phyloP scores from a whole-genome alignment of 164 flowering plant genomes.

The Protea cynaroides region DNA sequence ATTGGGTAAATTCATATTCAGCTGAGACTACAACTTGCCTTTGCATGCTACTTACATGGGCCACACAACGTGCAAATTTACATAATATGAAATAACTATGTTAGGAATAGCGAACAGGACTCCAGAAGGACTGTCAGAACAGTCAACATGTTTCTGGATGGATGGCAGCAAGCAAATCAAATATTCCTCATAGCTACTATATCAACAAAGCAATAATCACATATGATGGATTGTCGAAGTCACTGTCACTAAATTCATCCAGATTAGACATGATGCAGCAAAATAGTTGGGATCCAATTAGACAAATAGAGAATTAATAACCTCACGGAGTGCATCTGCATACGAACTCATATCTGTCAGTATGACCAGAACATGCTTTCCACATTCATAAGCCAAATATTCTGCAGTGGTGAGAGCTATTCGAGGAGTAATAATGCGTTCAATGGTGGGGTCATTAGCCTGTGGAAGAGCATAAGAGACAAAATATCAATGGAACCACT shows the following conservation, averaged over 20 bases:
- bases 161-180: not conserved
- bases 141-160: not conserved
- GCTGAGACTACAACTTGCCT: too few relatives aligned
- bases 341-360: conserved; percentile 97
- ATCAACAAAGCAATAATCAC: too few relatives aligned
- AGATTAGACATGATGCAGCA: not conserved
- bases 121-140: too few relatives aligned
- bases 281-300: not conserved
- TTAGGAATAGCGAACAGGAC: too few relatives aligned
- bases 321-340: conserved; percentile 99
- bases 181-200: too few relatives aligned
- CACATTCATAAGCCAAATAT: conserved; percentile 96
- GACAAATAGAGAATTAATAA: conserved; percentile 12
- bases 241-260: not conserved
- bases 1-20: too few relatives aligned
- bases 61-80: too few relatives aligned
- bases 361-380: conserved; percentile 96
- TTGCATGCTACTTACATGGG: too few relatives aligned
- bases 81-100: too few relatives aligned
- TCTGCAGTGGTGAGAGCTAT: conserved; percentile 98
- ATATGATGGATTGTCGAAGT: not conserved
- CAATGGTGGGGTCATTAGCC: conserved; percentile 99
- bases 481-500: not conserved
- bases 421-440: conserved; percentile 93
- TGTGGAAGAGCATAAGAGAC: conserved; percentile 24